These are phyloP conservation scores for Xylariaceae sp. DNA, from an alignment of 2,329 filamentous ascomycete species.

Conservation along the genomic window DNA sequence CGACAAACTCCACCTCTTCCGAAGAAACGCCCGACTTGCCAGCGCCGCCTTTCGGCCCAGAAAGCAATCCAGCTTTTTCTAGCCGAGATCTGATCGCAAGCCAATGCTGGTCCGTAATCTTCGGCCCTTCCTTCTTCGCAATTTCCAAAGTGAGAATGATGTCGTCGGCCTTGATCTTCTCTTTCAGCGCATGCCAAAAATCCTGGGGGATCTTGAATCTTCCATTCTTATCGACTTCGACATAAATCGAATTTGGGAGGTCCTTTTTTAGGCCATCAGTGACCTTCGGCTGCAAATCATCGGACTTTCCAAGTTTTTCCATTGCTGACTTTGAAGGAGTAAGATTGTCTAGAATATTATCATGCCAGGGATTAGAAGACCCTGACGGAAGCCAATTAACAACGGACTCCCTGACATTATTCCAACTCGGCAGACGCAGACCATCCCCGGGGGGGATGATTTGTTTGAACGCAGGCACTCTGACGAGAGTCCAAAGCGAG, in stretches of 20 bases:
- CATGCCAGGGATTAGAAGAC: not conserved
- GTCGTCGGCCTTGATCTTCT: constrained; percentile 54
- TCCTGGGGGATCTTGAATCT: constrained; percentile 57
- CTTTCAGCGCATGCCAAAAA: constrained; percentile 67
- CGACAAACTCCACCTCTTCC: constrained; percentile 31
- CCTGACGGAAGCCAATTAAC: constrained; percentile 1
- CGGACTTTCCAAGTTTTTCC: not conserved
- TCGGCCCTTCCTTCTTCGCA: constrained; percentile 40
- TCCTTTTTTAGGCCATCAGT: constrained; percentile 45
- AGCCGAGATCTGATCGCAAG: constrained; percentile 48
- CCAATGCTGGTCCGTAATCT: constrained; percentile 52
- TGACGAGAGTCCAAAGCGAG: not conserved
- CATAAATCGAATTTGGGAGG: constrained; percentile 60
- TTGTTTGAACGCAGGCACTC: not conserved
- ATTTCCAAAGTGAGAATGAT: constrained; percentile 51
- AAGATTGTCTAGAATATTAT: not conserved
- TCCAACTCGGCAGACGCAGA: not conserved
- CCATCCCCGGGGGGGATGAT: not conserved
- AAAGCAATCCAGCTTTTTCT: constrained; percentile 37
- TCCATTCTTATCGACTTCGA: constrained; percentile 56
- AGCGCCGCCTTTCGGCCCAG: constrained; percentile 23
- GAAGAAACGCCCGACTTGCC: constrained; percentile 30
- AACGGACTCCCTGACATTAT: not conserved
- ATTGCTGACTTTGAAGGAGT: not conserved
- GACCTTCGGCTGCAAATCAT: constrained; percentile 28